Percentiles rank a stretch among this genome's conserved stretches.
Conservation (phyloP, 441 rosid genomes). For the Cnidoscolus chayamansa region DNA sequence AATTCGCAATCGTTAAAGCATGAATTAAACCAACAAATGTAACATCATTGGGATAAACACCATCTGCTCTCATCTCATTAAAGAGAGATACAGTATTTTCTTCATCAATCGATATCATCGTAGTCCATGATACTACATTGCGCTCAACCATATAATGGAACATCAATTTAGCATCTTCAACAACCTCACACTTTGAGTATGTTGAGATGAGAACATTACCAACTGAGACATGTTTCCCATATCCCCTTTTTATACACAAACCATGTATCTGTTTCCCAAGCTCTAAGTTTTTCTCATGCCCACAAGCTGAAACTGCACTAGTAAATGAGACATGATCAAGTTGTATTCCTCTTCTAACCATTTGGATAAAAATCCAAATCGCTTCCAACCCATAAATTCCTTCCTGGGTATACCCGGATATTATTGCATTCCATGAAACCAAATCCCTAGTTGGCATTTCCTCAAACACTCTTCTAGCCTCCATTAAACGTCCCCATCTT, state of each 20-base stretch:
- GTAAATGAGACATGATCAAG: slow-evolving; percentile 81
- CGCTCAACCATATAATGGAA: slow-evolving; percentile 52
- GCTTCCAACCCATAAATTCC: slow-evolving; percentile 54
- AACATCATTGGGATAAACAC: slow-evolving; percentile 74
- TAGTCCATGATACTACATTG: slow-evolving; percentile 85
- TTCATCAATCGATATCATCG: slow-evolving; percentile 61
- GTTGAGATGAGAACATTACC: slow-evolving; percentile 73
- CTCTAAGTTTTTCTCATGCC: slow-evolving; percentile 53
- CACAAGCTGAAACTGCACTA: slow-evolving; percentile 68
- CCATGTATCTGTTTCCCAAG: slow-evolving; percentile 74
- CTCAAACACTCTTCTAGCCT: slow-evolving; percentile 60
- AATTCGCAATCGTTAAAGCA: slow-evolving; percentile 40
- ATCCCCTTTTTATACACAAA: slow-evolving; percentile 61
- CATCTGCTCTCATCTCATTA: slow-evolving; percentile 57
- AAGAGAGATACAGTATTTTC: slow-evolving; percentile 50
- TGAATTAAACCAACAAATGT: slow-evolving; percentile 69
- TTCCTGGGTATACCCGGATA: slow-evolving; percentile 74
- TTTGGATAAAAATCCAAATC: slow-evolving; percentile 44
- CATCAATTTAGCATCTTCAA: slow-evolving; percentile 53
- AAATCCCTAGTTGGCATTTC: slow-evolving; percentile 57
- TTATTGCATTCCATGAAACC: slow-evolving; percentile 81
- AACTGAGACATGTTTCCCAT: slow-evolving; percentile 52
- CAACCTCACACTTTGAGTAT: slow-evolving; percentile 57
- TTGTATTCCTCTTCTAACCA: slow-evolving; percentile 53
- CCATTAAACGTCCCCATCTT: slow-evolving; percentile 45